phyloP scores from a whole-genome alignment of 73 alveolate species.

The Paramecium biaurelia region DNA sequence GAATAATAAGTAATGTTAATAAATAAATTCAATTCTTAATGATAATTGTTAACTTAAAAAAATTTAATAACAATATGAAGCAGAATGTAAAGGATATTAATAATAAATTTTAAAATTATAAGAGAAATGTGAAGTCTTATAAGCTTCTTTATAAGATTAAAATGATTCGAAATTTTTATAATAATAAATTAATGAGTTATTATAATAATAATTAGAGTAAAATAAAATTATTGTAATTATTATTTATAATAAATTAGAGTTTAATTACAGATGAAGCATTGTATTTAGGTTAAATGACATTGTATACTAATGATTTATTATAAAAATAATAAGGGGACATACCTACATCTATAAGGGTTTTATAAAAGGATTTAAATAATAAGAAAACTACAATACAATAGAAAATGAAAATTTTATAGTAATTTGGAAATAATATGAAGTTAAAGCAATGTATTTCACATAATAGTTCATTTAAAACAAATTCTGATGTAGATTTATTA shows the following conservation, averaged over 20 bases:
- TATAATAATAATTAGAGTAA: not conserved
- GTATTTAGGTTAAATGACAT: not conserved
- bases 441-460: not conserved
- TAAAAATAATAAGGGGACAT: not conserved
- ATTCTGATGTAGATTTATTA: not conserved
- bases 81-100: conserved; percentile 21
- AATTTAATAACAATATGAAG: conserved; percentile 5
- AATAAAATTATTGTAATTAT: conserved; percentile 6
- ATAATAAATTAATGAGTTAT: not conserved
- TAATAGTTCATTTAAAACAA: not conserved
- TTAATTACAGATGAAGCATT: conserved; percentile 34
- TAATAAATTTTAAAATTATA: not conserved
- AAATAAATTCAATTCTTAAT: not conserved
- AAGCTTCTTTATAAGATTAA: not conserved
- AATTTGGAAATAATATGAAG: not conserved
- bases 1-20: not conserved
- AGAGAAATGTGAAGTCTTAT: not conserved
- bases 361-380: not conserved
- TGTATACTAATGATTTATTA: not conserved
- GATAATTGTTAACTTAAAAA: not conserved
- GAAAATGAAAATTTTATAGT: conserved; percentile 2
- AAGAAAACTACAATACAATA: not conserved
- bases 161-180: not conserved
- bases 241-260: not conserved
- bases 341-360: not conserved